Evolutionary conservation across 495 filamentous ascomycete species (phyloP).

Genomic region (Aspergillus cavernicola): DNA sequence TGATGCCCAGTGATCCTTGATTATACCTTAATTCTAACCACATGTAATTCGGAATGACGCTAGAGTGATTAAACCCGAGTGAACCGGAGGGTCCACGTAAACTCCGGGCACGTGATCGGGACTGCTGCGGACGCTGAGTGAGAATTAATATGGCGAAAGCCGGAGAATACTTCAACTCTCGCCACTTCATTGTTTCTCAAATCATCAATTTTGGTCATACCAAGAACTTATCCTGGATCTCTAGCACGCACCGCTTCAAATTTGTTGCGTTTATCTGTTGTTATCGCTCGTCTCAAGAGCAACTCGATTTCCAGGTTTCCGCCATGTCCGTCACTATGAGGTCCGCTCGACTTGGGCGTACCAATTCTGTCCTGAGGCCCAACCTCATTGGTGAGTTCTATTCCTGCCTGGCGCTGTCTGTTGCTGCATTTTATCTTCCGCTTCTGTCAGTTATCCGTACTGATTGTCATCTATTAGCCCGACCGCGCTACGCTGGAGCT

Average conservation of each 20-base stretch:
- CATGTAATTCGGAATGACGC: background rate
- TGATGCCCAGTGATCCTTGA: background rate
- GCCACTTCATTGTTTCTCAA: background rate
- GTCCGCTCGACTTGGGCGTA: slow-evolving; percentile 42
- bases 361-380: slow-evolving; percentile 33
- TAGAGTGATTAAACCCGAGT: background rate
- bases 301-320: slow-evolving; percentile 27
- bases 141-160: no score
- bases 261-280: slow-evolving; percentile 25
- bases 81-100: background rate
- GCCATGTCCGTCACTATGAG: slow-evolving; percentile 45
- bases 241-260: background rate
- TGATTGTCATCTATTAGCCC: slow-evolving; percentile 24
- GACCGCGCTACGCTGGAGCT: slow-evolving; percentile 33
- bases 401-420: background rate
- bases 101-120: background rate
- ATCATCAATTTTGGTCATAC: slow-evolving; percentile 1
- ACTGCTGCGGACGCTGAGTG: background rate
- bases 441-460: background rate
- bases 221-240: background rate
- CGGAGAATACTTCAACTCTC: background rate
- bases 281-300: slow-evolving; percentile 29
- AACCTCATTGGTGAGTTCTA: slow-evolving; percentile 29
- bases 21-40: background rate
- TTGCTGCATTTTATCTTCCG: background rate